phyloP scores from a whole-genome alignment of 768 basidiomycete genomes.

The Mycena pura region DNA sequence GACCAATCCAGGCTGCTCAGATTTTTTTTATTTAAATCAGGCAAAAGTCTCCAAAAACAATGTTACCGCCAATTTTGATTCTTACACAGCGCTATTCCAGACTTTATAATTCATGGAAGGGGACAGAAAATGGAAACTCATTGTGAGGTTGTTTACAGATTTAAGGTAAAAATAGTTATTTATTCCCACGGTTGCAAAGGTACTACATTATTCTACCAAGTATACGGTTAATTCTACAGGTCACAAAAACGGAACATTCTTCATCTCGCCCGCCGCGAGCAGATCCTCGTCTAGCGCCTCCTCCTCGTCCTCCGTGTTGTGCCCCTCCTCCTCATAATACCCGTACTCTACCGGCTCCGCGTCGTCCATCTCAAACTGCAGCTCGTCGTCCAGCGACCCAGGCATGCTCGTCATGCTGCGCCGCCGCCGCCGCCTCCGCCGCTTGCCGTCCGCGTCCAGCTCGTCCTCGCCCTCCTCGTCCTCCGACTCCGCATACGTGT shows the following conservation, averaged over 20 bases:
- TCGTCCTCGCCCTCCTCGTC: constrained; percentile 59
- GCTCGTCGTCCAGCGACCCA: constrained; percentile 70
- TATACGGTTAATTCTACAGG: constrained; percentile 4
- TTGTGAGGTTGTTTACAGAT: neutral
- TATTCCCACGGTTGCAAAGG: neutral
- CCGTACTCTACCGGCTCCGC: constrained; percentile 48
- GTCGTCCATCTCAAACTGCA: constrained; percentile 61
- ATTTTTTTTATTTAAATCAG: no score
- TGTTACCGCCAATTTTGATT: no score
- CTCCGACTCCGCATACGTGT: constrained; percentile 58
- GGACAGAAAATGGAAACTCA: neutral
- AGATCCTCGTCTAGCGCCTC: constrained; percentile 83
- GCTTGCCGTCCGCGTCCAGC: constrained; percentile 47
- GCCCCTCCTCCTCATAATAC: constrained; percentile 41
- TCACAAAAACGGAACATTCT: constrained; percentile 73
- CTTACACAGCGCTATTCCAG: no score
- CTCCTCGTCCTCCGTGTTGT: constrained; percentile 69
- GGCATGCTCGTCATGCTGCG: constrained; percentile 87
- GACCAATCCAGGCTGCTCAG: no score
- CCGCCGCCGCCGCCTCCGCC: constrained; percentile 50
- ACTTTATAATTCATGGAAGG: no score
- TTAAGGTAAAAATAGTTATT: neutral
- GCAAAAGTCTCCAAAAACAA: no score
- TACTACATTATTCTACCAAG: constrained; percentile 14
- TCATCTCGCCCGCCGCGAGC: constrained; percentile 83